A percentile compares a stretch with the other conserved stretches of the same genome.
Evolutionary conservation across 108 stramenopile genomes (phyloP).

Genomic region (Schizochytrium sp.): DNA sequence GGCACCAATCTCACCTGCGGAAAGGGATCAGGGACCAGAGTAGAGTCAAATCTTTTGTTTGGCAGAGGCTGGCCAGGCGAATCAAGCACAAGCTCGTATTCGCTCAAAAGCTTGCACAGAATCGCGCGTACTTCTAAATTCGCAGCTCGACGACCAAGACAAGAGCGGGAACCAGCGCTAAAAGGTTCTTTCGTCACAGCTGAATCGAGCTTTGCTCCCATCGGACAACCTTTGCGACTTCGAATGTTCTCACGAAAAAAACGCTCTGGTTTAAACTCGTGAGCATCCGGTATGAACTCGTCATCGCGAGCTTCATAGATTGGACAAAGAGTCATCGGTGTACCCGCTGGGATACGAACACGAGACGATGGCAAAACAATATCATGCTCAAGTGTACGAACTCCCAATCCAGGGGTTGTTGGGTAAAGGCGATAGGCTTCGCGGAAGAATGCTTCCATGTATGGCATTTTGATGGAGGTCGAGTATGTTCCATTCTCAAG

Average conservation of each 20-base stretch:
- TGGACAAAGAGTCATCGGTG: not conserved
- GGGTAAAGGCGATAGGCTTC: constrained; percentile 3
- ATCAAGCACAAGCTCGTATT: constrained; percentile 6
- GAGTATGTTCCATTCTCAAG: not conserved
- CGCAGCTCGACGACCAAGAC: constrained; percentile 41
- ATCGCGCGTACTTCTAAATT: constrained; percentile 48
- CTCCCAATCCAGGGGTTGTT: not conserved
- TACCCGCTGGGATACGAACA: not conserved
- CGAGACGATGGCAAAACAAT: constrained; percentile 29
- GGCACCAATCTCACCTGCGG: not conserved
- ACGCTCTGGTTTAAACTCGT: constrained; percentile 38
- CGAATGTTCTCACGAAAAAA: constrained; percentile 18
- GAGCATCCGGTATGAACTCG: not conserved
- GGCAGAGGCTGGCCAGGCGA: not conserved
- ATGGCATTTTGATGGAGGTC: not conserved
- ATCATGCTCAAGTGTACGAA: constrained; percentile 49
- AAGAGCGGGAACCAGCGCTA: constrained; percentile 1
- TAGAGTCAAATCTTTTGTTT: not conserved
- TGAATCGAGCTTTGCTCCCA: not conserved
- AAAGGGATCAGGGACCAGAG: not conserved
- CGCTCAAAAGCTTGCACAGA: not conserved
- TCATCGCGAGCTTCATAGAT: not conserved
- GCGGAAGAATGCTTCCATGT: constrained; percentile 46
- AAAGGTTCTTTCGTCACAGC: not conserved
- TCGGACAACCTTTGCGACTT: not conserved